Conservation (phyloP, 768 basidiomycete genomes). For the Rhizopogon vesiculosus region DNA sequence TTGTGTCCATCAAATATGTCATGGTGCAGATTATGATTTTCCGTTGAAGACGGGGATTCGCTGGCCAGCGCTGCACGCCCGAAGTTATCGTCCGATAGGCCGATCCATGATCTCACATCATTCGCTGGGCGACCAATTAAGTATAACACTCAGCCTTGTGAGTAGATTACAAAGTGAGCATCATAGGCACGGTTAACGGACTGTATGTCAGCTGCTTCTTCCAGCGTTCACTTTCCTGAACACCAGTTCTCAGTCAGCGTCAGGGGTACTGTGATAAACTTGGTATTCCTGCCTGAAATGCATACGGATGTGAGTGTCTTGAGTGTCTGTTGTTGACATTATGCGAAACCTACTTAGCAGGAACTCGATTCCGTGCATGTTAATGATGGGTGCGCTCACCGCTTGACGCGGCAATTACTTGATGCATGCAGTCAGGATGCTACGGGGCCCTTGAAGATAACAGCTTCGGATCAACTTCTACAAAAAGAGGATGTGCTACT, state of each 20-base stretch:
- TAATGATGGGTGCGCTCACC: not conserved
- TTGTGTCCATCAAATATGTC: not conserved
- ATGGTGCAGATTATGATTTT: not conserved
- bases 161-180: not conserved
- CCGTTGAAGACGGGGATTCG: not conserved
- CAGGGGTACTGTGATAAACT: not conserved
- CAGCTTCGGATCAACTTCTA: not conserved
- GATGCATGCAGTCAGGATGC: not conserved
- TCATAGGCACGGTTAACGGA: not conserved
- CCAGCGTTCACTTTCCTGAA: not conserved
- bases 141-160: not conserved
- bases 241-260: not conserved
- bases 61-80: not conserved
- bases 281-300: not conserved
- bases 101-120: not conserved
- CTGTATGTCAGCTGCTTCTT: not conserved
- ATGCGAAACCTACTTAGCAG: not conserved
- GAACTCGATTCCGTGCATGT: not conserved
- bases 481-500: not conserved
- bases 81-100: not conserved
- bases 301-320: not conserved
- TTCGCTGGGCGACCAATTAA: not conserved
- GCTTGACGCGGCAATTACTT: not conserved
- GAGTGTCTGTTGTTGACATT: not conserved
- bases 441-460: not conserved